phyloP scores from a whole-genome alignment of 345 rosid species.

The Citrus reticulata region DNA sequence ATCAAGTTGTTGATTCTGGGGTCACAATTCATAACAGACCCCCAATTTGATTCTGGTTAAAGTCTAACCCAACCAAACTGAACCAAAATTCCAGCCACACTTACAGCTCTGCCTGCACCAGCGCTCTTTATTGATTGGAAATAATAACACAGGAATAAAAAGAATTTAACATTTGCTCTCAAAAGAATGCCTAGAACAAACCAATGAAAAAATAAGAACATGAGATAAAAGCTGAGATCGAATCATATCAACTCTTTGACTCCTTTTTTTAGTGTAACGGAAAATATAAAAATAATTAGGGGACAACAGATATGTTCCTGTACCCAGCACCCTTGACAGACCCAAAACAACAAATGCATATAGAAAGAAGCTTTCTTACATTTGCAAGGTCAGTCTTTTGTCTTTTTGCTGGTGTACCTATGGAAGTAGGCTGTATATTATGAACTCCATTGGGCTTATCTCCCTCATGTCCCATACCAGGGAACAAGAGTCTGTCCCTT shows the following conservation, averaged over 20 bases:
- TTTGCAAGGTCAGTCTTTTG: slow-evolving; percentile 41
- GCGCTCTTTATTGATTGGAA: too few species aligned
- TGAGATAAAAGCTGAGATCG: too few species aligned
- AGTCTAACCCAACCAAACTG: background rate
- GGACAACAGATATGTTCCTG: background rate
- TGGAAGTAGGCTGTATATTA: slow-evolving; percentile 19
- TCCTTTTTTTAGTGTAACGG: too few species aligned
- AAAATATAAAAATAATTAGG: too few species aligned
- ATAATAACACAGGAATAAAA: too few species aligned
- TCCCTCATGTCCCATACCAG: slow-evolving; percentile 18
- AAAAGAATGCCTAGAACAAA: too few species aligned
- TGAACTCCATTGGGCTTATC: slow-evolving; percentile 27
- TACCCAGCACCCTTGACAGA: background rate
- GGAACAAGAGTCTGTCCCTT: slow-evolving; percentile 67
- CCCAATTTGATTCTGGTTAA: background rate
- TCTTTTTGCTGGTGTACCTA: slow-evolving; percentile 51
- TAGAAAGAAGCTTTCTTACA: slow-evolving; percentile 27
- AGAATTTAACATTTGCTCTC: too few species aligned
- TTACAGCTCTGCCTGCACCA: background rate
- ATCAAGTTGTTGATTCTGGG: background rate
- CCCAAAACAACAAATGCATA: background rate
- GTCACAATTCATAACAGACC: background rate
- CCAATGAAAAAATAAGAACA: too few species aligned
- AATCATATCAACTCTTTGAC: too few species aligned
- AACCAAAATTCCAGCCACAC: background rate